Evolutionary conservation across 2,329 filamentous ascomycete genomes (phyloP), one percentile per base, ranked within the genome.

Genomic region (Alternaria viburni): DNA sequence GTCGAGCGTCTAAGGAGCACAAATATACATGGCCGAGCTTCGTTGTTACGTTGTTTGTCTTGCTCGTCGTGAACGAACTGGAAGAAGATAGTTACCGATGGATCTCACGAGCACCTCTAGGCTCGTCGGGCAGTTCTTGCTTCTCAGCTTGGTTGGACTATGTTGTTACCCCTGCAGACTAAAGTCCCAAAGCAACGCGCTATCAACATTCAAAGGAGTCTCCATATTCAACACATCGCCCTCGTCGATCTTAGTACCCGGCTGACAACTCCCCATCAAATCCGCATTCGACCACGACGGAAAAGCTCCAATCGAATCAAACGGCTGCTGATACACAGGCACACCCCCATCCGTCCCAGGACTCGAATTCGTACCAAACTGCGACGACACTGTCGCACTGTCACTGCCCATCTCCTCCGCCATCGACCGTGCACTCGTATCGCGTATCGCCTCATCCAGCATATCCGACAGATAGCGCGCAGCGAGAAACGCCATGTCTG

Each of bases 401-500:
- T 19, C 12, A 12, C 25, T 19, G 4, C 51, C 44, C 32, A 32
- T 30, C 4, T 51, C 49, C 9, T 51, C 49, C 17, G 15, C 6
- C 17, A 23, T 30, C 13, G 3, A 11, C 5, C 49, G 28, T 51
- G 28, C 13, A 51, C 28, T 32, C 17, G 19, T 23, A n/a, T 60
- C 58, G 17, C 44, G 54, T 10, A 49, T 36, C n/a, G 56, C 61
- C 17, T 64, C 57, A 15, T 50, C 51, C 25, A 9, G 64, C 74
- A n/a, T 71, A 72, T 7, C 74, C 69, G 57, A 56, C 19, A 81
- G 52, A 19, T 75, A 72, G 0, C 71, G 73, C 11, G 81, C 81
- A 3, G 79, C 80, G 36, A 78, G 60, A 30, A 78, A 76, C 9
- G 81, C 81, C 76, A 82, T 86, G 62, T 87, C 86, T 4, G 85